phyloP scores from a whole-genome alignment of 2,329 filamentous ascomycete species.

The Onygenales sp. region DNA sequence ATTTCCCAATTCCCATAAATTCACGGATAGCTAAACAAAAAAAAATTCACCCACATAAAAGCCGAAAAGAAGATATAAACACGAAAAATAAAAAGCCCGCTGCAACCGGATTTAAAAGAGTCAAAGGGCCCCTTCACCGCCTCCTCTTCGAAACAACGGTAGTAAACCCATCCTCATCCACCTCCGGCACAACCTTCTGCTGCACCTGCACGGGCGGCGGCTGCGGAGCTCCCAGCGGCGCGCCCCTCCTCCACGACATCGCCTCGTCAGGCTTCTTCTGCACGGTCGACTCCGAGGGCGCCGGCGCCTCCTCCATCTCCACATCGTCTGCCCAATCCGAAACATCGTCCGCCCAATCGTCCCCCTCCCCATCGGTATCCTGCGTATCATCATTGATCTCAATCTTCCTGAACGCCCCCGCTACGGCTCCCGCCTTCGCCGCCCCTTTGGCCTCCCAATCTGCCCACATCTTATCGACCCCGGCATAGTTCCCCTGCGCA shows the following conservation, averaged over 20 bases:
- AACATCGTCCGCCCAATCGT: conserved; percentile 37
- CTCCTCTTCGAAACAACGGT: conserved; percentile 63
- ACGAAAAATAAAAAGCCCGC: not conserved
- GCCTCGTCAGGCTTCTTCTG: not conserved
- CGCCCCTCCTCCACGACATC: not conserved
- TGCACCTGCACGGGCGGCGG: not conserved
- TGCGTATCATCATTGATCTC: conserved; percentile 37
- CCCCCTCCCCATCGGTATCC: conserved; percentile 49
- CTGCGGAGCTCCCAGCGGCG: not conserved
- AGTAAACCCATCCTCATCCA: conserved; percentile 76
- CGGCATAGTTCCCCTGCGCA: conserved; percentile 55
- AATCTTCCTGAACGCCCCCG: conserved; percentile 26
- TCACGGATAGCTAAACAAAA: not conserved
- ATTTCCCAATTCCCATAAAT: not conserved
- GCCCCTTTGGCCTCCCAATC: conserved; percentile 27
- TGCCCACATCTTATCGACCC: conserved; percentile 53
- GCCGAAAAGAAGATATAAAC: conserved; percentile 1
- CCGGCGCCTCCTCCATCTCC: conserved; percentile 61
- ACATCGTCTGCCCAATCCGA: conserved; percentile 46
- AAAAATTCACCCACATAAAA: not conserved
- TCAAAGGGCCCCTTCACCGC: conserved; percentile 24
- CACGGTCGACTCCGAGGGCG: conserved; percentile 12
- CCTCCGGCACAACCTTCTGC: conserved; percentile 58
- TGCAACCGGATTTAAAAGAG: too few species aligned
- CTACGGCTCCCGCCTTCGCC: conserved; percentile 43